Evolutionary conservation across 1,139 yeast species (phyloP), one percentile per base, ranked within the genome.

Genomic region (Entelexis paramagnoliae): DNA sequence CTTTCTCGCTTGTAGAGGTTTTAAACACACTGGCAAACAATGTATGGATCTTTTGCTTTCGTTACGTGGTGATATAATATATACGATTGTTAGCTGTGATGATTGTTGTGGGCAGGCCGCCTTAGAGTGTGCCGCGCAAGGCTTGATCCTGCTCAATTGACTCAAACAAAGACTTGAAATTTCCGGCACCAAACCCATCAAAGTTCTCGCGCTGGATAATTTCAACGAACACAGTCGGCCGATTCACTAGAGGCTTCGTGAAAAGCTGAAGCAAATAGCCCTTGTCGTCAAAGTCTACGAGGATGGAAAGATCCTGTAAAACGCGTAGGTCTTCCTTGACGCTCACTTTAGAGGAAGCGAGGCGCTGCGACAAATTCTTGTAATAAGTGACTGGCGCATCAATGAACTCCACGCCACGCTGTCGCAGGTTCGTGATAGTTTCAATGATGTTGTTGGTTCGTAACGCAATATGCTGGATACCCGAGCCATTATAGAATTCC

Each of bases 131-230:
- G 8, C 72, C 72, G 28, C 72, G 63, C 52, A 55, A 52, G 10
- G 55, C 64, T 55, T 69, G 73, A 56, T 69, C 72, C 75, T 85
- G 54, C 64, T 84, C 95, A 54, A 86, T 80, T 4, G 85, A 78
- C 63, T 84, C 89, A 62, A 83, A 85, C 48, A 86, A 69, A 0
- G 91, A 84, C 63, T 79, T 82, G 69, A 86, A 86, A 51, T 88
- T 86, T 0, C 94, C 94, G 49, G 86, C 87, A 0, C 95, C 95
- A 68, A 86, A 86, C 1, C 95, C 95, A 56, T 81, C 75, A 64
- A 83, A 89, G 61, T 83, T 83, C 60, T 75, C 73, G 57, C 95
- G 75, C 66, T 86, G 93, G 57, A 86, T 86, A 20, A 85, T 74
- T 64, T 86, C 95, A 58, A 85, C 70, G 63, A 86, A 86, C 46